phyloP scores from a whole-genome alignment of 2,329 filamentous ascomycete genomes.

The Tolypocladium pustulatum region DNA sequence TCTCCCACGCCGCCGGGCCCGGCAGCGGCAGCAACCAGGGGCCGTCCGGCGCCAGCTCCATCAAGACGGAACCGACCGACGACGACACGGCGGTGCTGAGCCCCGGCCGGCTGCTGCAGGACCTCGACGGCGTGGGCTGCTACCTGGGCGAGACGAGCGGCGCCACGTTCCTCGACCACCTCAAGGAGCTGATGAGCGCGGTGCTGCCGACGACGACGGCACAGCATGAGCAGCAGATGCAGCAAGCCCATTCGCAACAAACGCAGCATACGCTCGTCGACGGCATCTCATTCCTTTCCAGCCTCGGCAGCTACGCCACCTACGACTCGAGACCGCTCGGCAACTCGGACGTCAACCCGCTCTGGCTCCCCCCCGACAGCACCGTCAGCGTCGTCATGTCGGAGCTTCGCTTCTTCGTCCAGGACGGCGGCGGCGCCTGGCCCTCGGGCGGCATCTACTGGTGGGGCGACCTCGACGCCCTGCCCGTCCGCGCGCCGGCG shows the following conservation, averaged over 20 bases:
- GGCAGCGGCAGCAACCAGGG: not conserved
- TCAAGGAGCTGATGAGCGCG: constrained; percentile 34
- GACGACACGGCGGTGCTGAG: constrained; percentile 13
- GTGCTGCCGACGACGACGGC: constrained; percentile 4
- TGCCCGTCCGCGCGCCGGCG: constrained; percentile 14
- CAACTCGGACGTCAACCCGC: constrained; percentile 25
- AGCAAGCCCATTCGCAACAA: not conserved
- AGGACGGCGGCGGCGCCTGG: constrained; percentile 31
- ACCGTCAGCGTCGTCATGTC: constrained; percentile 28
- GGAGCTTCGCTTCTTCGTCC: constrained; percentile 31
- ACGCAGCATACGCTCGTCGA: constrained; percentile 1
- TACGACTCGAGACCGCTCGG: constrained; percentile 32
- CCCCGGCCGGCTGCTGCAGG: constrained; percentile 32
- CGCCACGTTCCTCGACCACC: constrained; percentile 36
- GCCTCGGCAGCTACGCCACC: constrained; percentile 34
- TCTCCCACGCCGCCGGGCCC: not conserved
- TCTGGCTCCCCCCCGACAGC: constrained; percentile 23
- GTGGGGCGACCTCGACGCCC: constrained; percentile 30
- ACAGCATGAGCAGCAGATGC: not conserved
- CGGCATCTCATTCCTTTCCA: constrained; percentile 23
- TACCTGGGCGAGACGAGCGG: constrained; percentile 40
- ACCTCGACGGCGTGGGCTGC: constrained; percentile 30
- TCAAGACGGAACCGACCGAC: constrained; percentile 9
- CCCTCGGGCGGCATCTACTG: constrained; percentile 36
- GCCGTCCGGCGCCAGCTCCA: not conserved